A percentile compares a stretch with the other conserved stretches of the same genome.
Evolutionary conservation across 352 stramenopile species (phyloP).

Genomic region (Aphanomyces euteiches): DNA sequence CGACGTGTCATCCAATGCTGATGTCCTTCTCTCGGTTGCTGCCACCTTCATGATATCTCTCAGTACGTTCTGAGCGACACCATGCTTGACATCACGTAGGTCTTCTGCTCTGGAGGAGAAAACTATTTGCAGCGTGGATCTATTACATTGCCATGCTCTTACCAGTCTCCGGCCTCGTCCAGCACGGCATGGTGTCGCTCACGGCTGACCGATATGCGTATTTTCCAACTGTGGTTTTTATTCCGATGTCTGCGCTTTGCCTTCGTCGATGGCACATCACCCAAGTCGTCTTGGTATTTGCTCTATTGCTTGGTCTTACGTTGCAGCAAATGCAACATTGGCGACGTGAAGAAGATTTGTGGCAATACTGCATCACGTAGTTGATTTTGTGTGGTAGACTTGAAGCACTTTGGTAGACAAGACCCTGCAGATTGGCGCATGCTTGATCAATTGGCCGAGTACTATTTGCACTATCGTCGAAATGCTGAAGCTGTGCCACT

Average conservation of each 20-base stretch:
- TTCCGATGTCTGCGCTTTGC: neutral
- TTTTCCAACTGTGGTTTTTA: neutral
- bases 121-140: neutral
- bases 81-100: too few species aligned
- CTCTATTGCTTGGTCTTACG: neutral
- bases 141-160: neutral
- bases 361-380: neutral
- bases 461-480: neutral
- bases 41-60: too few species aligned
- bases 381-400: neutral
- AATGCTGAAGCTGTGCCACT: neutral
- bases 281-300: neutral
- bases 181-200: neutral
- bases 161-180: neutral
- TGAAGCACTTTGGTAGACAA: conserved; percentile 2
- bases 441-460: neutral
- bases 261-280: neutral
- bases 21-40: too few species aligned
- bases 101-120: too few species aligned
- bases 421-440: neutral
- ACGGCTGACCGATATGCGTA: neutral
- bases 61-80: neutral
- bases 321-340: neutral
- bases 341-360: neutral
- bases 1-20: too few species aligned